Conservation (phyloP, 768 basidiomycete species). For the Scleroderma bovista region DNA sequence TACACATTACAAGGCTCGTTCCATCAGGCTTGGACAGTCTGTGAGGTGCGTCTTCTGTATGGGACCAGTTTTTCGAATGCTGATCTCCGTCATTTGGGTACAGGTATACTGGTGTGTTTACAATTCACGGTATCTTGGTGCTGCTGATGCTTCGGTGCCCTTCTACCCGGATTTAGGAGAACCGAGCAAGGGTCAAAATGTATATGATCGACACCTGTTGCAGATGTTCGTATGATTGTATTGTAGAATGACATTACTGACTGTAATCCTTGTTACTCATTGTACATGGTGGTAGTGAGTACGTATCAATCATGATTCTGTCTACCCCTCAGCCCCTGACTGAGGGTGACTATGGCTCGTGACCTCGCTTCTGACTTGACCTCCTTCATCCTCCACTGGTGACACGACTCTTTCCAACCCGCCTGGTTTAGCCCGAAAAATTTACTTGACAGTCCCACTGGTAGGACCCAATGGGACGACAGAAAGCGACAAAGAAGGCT, state of each 20-base stretch:
- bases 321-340: too few species aligned
- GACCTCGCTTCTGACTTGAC: too few species aligned
- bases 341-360: too few species aligned
- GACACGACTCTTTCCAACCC: too few species aligned
- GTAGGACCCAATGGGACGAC: too few species aligned
- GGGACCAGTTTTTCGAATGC: neutral
- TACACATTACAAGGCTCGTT: conserved; percentile 94
- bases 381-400: too few species aligned
- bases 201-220: conserved; percentile 79
- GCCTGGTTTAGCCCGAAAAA: too few species aligned
- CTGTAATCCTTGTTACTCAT: conserved; percentile 2
- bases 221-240: conserved; percentile 70
- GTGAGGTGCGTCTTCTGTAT: conserved; percentile 60
- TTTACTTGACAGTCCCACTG: too few species aligned
- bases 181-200: conserved; percentile 85
- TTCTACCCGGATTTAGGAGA: conserved; percentile 92
- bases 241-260: neutral
- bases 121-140: conserved; percentile 90
- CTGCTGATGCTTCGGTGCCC: conserved; percentile 86
- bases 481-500: too few species aligned
- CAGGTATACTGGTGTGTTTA: conserved; percentile 91
- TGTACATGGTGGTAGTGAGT: neutral
- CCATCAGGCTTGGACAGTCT: conserved; percentile 95
- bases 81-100: conserved; percentile 1
- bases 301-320: too few species aligned